Evolutionary conservation across 148 eudicot species (phyloP), one percentile per base, ranked within the genome.

Genomic region (Tetragonia tetragonoides): DNA sequence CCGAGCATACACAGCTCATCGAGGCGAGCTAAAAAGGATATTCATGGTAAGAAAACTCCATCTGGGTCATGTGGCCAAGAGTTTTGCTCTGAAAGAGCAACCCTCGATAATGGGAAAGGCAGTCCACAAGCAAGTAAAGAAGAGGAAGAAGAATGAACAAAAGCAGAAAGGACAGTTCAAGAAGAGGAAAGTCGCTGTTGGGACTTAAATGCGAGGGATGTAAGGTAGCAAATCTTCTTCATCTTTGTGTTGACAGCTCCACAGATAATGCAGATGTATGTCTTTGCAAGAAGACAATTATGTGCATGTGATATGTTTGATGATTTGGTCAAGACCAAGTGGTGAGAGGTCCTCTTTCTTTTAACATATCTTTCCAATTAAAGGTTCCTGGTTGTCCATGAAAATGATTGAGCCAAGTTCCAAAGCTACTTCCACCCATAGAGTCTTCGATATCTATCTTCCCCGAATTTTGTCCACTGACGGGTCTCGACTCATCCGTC

Each of bases 1-100:
- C 39, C 89, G 97, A 67, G 99, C 98, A 63, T 96, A 96, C 84
- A 90, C 93, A 40, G 97, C 97, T 41, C 99, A 93, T 82, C 90
- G 91, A 68, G 97, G 97, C 41, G 99, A 93, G 59, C 89, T 96
- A 21, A 96, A 90, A 80, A 77, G 87, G 83, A 91, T 96, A 59
- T 96, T 96, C 80, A 88, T 81, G 91, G 93, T 90, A 88, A 90
- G 88, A 83, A 92, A 92, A 77, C 96, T 93, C 80, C 97, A 91
- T 74, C 70, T 95, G 83, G 94, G 97, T 63, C 97, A 95, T 61
- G 99, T 93, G 59, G 94, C 97, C 0, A 90, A 85, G 82, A 95
- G 97, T 83, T 95, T 91, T 84, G 97, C 91, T 2, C 80, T 93
- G 79, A 91, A 86, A 79, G 94, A 93, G 46, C 96, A 93, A 68